Evolutionary conservation across 352 stramenopile genomes (phyloP), one percentile per base, ranked within the genome.

Genomic region (Thalassiosira livingstoniorum): DNA sequence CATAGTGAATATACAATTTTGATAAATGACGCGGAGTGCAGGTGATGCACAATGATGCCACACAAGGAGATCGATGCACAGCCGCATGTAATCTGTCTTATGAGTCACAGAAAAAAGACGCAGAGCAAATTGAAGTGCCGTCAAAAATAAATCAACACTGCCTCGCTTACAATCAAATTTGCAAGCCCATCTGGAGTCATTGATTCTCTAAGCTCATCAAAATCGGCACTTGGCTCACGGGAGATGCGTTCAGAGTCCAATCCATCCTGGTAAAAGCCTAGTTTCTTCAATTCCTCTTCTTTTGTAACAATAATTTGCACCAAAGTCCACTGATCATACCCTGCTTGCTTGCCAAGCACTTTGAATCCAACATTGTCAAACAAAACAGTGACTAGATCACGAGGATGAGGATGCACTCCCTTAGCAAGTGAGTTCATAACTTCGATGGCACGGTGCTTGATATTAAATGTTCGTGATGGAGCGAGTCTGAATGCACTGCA

Each of bases 281-380:
- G 2, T 51, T 75, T 21, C 27, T 39, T 53, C 45, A 75, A 31
- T 11, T 57, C 11, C n/a, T 64, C 29, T 27, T 75, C 21, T 25
- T 57, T 32, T 7, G 60, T 5, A 18, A 60, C 42, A 29, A 78
- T 78, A 47, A 68, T 54, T 57, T 78, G 69, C 61, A 54, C 4
- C 37, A 47, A 15, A 18, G 39, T 47, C 2, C 31, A 71, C 21
- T 78, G 55, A n/a, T 15, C 15, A 53, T 78, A 71, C 2, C 13
- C 34, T 13, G 58, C 23, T 1, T 71, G 13, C 27, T 78, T 60
- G 1, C 70, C 60, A 34, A 51, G 1, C 21, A 35, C 29, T 37
- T 10, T 51, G 42, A 78, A 78, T 11, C 70, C 60, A 60, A 78
- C 53, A 32, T 78, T 78, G 34, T 78, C 70, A 10, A 35, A 32